Base-by-base conservation (phyloP, 768 basidiomycete species). In the Lactarius deliciosus region DNA sequence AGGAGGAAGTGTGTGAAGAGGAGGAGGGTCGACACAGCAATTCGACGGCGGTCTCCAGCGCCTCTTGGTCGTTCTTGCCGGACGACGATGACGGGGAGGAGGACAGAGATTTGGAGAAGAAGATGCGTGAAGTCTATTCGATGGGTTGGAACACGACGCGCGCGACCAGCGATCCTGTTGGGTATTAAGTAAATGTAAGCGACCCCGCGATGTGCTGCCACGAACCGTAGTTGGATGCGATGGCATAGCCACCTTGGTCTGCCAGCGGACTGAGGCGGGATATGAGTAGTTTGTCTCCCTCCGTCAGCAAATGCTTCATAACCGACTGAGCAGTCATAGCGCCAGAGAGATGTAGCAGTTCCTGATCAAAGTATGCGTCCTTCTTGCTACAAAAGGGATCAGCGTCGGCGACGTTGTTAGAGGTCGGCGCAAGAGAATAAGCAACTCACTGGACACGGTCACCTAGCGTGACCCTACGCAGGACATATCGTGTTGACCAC, bases 161-260 rank as follows among this genome's bases (percentile, higher is more conserved):
- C 6, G 95, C 96, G 30, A 97, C 79, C 16, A 98, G 83, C 3
- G 96, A 97, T 58, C 96, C 96, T 96, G 71, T 4, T 9, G 5
- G 34, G 25, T 34, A 34, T 13, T 64, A 15, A 59, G 34, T 50
- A 45, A 16, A 20, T 4, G 30, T 60, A 30, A 57, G 15, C 5
- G 22, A 38, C 28, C 11, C n/a, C 55, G 36, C 18, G 61, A 7
- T 41, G 41, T 1, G 22, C 22, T 20, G 18, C 18, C n/a, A 50
- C 84, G 58, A 60, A 92, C 96, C 97, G 74, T 99, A 99, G 76
- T 98, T 98, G 45, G 91, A 89, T 15, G 97, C 96, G 15, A 98
- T 81, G 0, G 96, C 96, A 75, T 97, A 98, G 1, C 94, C 95
- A 5, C 94, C 96, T 76, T 98, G 95, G 74, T 96, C 90, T 56